A percentile compares a stretch with the other conserved stretches of the same genome.
Conservation (phyloP, 202 grass and related monocot species). For the Setaria italica region DNA sequence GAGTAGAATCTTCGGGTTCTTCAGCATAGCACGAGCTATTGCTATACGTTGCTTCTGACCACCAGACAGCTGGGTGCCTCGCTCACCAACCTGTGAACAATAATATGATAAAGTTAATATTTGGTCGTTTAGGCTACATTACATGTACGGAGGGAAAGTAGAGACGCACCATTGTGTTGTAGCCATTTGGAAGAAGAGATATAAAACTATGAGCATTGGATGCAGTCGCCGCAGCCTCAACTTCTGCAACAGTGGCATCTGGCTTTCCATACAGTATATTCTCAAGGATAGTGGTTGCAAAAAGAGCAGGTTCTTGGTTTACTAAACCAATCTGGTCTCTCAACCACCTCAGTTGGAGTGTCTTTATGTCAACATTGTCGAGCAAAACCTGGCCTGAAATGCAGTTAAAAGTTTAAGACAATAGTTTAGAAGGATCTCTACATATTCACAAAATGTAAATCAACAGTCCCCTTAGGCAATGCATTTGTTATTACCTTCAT, state of each 20-base stretch:
- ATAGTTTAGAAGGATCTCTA: conserved; percentile 13
- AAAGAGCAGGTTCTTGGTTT: conserved; percentile 98
- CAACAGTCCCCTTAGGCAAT: neutral
- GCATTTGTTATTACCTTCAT: conserved; percentile 72
- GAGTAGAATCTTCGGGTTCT: conserved; percentile 96
- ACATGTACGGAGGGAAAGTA: neutral
- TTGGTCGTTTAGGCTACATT: neutral
- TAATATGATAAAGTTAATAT: conserved; percentile 19
- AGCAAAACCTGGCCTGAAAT: conserved; percentile 86
- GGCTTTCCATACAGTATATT: conserved; percentile 97
- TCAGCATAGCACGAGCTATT: conserved; percentile 95
- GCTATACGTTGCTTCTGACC: conserved; percentile 99
- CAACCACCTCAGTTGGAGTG: conserved; percentile 90
- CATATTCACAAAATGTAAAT: neutral
- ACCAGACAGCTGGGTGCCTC: conserved; percentile 94
- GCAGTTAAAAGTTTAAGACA: conserved; percentile 33
- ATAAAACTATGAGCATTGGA: conserved; percentile 99
- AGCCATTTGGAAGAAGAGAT: conserved; percentile 88
- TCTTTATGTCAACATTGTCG: conserved; percentile 99
- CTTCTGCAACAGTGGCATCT: conserved; percentile 88
- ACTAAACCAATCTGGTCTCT: conserved; percentile 98
- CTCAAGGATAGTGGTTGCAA: conserved; percentile 95
- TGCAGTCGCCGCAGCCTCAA: conserved; percentile 91
- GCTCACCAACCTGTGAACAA: conserved; percentile 76
- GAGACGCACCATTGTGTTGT: conserved; percentile 78